phyloP scores from a whole-genome alignment of 768 basidiomycete genomes.

The Lentinula detonsa region DNA sequence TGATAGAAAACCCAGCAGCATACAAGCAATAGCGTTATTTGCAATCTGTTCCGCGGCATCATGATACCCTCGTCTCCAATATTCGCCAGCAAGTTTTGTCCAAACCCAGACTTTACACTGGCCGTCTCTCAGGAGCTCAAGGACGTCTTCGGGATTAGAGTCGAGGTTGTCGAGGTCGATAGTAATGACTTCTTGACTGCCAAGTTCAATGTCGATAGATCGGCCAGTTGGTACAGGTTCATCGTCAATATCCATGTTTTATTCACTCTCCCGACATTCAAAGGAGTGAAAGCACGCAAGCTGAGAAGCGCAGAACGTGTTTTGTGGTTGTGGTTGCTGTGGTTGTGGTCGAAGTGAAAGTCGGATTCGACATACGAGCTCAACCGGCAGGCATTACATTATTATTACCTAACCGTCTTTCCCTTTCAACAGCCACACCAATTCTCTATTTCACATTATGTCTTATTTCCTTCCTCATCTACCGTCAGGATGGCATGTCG shows the following conservation, averaged over 20 bases:
- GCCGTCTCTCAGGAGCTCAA: slow-evolving; percentile 66
- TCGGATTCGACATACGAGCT: not conserved
- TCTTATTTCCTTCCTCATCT: slow-evolving; percentile 88
- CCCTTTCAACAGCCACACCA: not conserved
- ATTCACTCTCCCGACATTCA: not conserved
- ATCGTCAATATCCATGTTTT: slow-evolving; percentile 2
- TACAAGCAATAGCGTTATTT: slow-evolving; percentile 59
- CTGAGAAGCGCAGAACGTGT: not conserved
- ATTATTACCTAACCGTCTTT: not conserved
- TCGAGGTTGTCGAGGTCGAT: slow-evolving; percentile 88
- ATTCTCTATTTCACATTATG: slow-evolving; percentile 34
- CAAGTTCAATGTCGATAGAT: slow-evolving; percentile 72
- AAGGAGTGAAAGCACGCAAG: not conserved
- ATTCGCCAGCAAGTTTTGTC: slow-evolving; percentile 82
- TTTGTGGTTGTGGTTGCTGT: not conserved
- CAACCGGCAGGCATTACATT: not conserved
- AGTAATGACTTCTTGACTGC: slow-evolving; percentile 80
- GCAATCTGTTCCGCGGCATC: slow-evolving; percentile 77
- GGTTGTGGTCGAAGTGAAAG: not conserved
- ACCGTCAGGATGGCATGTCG: slow-evolving; percentile 96
- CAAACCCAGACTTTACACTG: slow-evolving; percentile 70
- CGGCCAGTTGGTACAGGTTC: slow-evolving; percentile 16
- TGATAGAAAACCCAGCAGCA: slow-evolving; percentile 18
- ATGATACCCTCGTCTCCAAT: slow-evolving; percentile 74
- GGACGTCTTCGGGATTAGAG: slow-evolving; percentile 67